These are phyloP conservation scores for Auxenochlorella pyrenoidosa DNA, from an alignment of 139 green algal genomes.

Conservation along the genomic window DNA sequence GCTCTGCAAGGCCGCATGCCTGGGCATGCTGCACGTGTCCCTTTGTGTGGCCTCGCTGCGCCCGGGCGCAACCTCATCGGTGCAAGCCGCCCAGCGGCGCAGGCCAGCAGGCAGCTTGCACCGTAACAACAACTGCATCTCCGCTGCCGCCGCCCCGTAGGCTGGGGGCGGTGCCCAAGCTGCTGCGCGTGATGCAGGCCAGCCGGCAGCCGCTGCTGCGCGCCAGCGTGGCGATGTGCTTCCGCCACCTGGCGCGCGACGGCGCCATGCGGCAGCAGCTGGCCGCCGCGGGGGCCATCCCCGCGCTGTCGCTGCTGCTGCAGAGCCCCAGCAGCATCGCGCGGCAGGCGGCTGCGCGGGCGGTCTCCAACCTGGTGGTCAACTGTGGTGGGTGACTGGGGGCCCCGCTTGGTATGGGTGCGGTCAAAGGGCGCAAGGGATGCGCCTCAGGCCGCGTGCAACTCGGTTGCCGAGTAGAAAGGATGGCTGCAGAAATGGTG, in stretches of 20 bases:
- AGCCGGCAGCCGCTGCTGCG: slow-evolving; percentile 32
- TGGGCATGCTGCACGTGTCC: too few relatives aligned
- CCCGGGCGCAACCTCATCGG: too few relatives aligned
- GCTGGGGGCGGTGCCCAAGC: slow-evolving; percentile 1
- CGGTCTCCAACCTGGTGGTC: slow-evolving; percentile 44
- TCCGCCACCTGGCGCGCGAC: slow-evolving; percentile 38
- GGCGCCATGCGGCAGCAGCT: neutral
- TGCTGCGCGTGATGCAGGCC: slow-evolving; percentile 33
- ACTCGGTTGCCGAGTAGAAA: too few relatives aligned
- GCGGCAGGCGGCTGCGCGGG: slow-evolving; percentile 39
- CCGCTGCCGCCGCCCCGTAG: neutral
- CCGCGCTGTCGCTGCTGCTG: slow-evolving; percentile 34
- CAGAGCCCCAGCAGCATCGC: slow-evolving; percentile 23
- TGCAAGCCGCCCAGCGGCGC: too few relatives aligned
- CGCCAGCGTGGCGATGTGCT: neutral
- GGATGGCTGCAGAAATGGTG: too few relatives aligned
- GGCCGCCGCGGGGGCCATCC: slow-evolving; percentile 36
- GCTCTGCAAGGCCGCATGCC: too few relatives aligned
- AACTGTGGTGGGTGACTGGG: slow-evolving; percentile 19
- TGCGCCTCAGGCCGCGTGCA: too few relatives aligned
- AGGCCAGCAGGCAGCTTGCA: too few relatives aligned
- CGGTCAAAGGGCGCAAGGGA: too few relatives aligned
- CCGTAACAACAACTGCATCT: too few relatives aligned
- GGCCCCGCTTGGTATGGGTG: too few relatives aligned
- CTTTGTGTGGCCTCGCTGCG: too few relatives aligned